These are phyloP conservation scores for Fusarium sublunatum DNA, from an alignment of 2,329 filamentous ascomycete species.

Conservation along the genomic window DNA sequence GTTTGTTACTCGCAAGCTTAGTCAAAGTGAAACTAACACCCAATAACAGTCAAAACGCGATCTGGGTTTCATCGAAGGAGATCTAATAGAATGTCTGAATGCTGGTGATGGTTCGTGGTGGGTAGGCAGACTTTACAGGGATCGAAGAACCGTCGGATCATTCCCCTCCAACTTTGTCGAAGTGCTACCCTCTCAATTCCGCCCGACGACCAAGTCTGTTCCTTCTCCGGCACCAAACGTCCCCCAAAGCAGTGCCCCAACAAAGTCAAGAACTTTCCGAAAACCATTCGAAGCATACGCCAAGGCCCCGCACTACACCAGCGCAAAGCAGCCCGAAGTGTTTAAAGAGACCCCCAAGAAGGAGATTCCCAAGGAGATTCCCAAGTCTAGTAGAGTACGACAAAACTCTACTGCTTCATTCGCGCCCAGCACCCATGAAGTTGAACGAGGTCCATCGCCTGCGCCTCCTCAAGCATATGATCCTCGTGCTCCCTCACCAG, in stretches of 20 bases:
- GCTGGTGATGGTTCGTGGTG: constrained; percentile 98
- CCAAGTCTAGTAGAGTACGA: constrained; percentile 49
- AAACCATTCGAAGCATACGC: constrained; percentile 76
- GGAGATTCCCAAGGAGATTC: constrained; percentile 45
- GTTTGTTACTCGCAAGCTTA: constrained; percentile 53
- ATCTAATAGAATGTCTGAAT: constrained; percentile 97
- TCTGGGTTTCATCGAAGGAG: constrained; percentile 95
- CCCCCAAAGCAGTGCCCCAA: constrained; percentile 64
- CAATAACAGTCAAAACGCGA: constrained; percentile 82
- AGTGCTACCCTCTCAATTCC: constrained; percentile 85
- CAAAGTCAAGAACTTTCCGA: constrained; percentile 72
- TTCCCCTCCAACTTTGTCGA: constrained; percentile 99
- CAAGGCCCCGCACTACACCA: constrained; percentile 74
- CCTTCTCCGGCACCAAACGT: constrained; percentile 68
- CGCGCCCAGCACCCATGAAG: constrained; percentile 39
- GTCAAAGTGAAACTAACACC: constrained; percentile 37
- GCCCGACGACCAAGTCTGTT: constrained; percentile 73
- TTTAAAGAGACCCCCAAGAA: constrained; percentile 58
- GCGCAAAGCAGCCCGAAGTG: constrained; percentile 69
- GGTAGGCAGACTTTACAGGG: constrained; percentile 91
- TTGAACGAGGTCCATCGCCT: constrained; percentile 43
- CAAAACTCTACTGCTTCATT: constrained; percentile 58
- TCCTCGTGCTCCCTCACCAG: constrained; percentile 47
- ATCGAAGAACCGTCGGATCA: constrained; percentile 88
- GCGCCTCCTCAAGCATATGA: constrained; percentile 38